A percentile compares a stretch with the other conserved stretches of the same genome.
These are phyloP conservation scores for Crithidia acanthocephali DNA, from an alignment of 208 protist species.

Conservation along the genomic window DNA sequence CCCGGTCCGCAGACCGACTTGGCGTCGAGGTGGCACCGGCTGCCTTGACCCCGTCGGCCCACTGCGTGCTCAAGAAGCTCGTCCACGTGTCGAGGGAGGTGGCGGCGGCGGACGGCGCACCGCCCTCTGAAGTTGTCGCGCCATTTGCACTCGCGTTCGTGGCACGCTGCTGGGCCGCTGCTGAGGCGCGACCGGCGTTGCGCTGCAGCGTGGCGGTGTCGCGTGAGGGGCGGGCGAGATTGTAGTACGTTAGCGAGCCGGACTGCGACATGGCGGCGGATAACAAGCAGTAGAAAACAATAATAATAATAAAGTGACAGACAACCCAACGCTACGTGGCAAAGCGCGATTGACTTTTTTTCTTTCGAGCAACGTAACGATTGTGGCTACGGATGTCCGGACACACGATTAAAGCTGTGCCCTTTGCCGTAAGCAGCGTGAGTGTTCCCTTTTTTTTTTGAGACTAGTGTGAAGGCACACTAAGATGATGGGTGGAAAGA, in stretches of 20 bases:
- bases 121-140: too few species aligned
- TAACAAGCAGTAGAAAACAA: neutral
- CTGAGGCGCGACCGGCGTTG: conserved; percentile 25
- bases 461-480: too few species aligned
- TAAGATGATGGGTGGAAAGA: too few species aligned
- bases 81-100: conserved; percentile 53
- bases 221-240: conserved; percentile 19
- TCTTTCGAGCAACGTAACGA: too few species aligned
- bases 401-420: too few species aligned
- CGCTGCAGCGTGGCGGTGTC: conserved; percentile 36
- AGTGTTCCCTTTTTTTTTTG: too few species aligned
- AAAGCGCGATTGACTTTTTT: too few species aligned
- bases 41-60: conserved; percentile 18
- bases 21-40: neutral
- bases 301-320: neutral
- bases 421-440: too few species aligned
- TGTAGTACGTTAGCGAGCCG: conserved; percentile 19
- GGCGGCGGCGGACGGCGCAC: neutral
- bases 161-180: conserved; percentile 2
- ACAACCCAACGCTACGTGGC: too few species aligned
- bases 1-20: neutral
- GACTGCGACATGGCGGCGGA: conserved; percentile 2
- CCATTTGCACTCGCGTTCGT: neutral
- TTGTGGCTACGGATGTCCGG: too few species aligned
- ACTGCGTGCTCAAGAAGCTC: conserved; percentile 32